These are phyloP conservation scores for Dysphania ambrosioides DNA, from an alignment of 148 eudicot genomes.

Conservation along the genomic window DNA sequence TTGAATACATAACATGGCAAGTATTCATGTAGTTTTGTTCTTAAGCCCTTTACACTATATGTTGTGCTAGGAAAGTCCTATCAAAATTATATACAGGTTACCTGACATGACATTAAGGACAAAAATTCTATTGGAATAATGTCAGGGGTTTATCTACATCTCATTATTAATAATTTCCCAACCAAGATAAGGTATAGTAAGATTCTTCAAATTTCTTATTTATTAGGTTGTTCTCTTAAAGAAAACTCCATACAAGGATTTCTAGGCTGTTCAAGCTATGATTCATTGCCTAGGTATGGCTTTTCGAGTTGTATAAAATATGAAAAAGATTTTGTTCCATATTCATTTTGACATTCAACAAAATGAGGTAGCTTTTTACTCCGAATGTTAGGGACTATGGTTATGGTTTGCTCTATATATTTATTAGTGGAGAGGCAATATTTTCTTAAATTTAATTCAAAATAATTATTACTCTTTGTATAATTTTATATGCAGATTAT, in stretches of 20 bases:
- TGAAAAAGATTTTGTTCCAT: too few species aligned
- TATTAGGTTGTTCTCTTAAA: not conserved
- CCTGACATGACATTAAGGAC: constrained; percentile 95
- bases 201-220: not conserved
- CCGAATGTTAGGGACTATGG: too few species aligned
- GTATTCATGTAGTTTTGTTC: constrained; percentile 28
- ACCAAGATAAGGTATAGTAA: constrained; percentile 61
- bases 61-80: constrained; percentile 7
- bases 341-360: too few species aligned
- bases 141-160: constrained; percentile 92
- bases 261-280: not conserved
- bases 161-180: constrained; percentile 70
- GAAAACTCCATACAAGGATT: too few species aligned
- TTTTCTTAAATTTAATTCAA: too few species aligned
- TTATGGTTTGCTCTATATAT: too few species aligned
- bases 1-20: constrained; percentile 86
- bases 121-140: constrained; percentile 84
- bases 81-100: constrained; percentile 52
- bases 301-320: not conserved
- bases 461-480: too few species aligned
- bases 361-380: too few species aligned
- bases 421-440: too few species aligned
- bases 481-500: too few species aligned
- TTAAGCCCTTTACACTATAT: constrained; percentile 3
- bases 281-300: not conserved